A percentile compares a stretch with the other conserved stretches of the same genome.
Conservation (phyloP, 2,329 filamentous ascomycete species). For the Epichloe elymi region DNA sequence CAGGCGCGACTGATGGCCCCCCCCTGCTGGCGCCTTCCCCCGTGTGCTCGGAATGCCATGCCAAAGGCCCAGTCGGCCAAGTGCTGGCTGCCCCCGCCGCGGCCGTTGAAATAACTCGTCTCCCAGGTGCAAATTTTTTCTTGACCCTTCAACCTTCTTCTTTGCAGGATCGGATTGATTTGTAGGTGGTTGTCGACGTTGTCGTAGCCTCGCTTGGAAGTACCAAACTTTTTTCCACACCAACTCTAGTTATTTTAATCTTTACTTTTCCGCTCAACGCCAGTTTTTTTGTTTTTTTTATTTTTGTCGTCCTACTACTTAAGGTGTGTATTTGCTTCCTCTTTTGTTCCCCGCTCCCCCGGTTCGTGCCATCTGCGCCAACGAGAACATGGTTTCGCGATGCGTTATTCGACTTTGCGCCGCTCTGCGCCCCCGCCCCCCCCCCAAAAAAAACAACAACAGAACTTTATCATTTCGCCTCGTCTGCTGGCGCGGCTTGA, state of each 20-base stretch:
- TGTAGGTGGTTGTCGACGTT: slow-evolving; percentile 7
- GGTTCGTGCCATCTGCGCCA: not conserved
- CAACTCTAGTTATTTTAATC: not conserved
- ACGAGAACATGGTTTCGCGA: slow-evolving; percentile 3
- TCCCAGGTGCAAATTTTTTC: slow-evolving; percentile 4
- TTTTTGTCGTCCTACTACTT: not conserved
- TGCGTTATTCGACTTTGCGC: slow-evolving; percentile 1
- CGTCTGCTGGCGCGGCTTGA: not conserved
- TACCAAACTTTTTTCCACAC: not conserved
- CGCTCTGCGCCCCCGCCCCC: not conserved
- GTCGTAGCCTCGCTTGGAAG: slow-evolving; percentile 6
- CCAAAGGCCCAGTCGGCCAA: slow-evolving; percentile 1
- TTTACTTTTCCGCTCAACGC: not conserved
- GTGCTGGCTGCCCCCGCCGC: slow-evolving; percentile 2
- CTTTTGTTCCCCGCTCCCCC: not conserved
- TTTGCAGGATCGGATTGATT: slow-evolving; percentile 5
- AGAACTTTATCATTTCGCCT: not conserved
- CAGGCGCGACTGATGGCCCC: too few species aligned
- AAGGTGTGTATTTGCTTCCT: slow-evolving; percentile 3
- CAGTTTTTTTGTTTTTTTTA: not conserved
- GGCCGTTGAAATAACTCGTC: slow-evolving; percentile 4
- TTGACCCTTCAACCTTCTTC: slow-evolving; percentile 1
- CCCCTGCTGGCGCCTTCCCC: not conserved
- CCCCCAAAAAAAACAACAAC: not conserved
- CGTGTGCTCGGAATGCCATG: not conserved